A percentile compares a stretch with the other conserved stretches of the same genome.
phyloP scores from a whole-genome alignment of 768 basidiomycete genomes.

The Tulasnella sp. region DNA sequence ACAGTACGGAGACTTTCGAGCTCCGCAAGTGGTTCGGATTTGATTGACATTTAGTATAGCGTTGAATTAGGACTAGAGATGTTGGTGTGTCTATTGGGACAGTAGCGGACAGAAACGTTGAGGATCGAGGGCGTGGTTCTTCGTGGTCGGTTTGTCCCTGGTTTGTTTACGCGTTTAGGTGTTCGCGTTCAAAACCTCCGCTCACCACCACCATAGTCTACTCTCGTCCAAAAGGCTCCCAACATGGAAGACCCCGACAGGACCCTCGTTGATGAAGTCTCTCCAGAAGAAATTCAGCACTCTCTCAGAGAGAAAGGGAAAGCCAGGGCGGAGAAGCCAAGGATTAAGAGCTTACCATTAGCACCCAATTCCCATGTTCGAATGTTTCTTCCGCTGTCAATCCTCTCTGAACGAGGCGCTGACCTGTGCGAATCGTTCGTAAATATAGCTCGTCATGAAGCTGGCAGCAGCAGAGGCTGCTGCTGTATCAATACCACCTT shows the following conservation, averaged over 20 bases:
- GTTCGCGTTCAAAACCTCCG: neutral
- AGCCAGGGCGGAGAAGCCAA: neutral
- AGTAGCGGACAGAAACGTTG: neutral
- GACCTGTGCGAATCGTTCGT: neutral
- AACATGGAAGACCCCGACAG: neutral
- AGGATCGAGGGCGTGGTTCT: neutral
- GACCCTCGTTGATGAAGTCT: neutral
- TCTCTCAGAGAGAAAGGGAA: neutral
- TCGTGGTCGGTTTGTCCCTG: neutral
- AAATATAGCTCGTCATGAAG: neutral
- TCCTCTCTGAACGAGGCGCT: neutral
- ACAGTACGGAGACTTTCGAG: neutral
- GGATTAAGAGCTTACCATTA: neutral
- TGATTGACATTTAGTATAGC: neutral
- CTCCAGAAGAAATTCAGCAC: neutral
- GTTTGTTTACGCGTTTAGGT: neutral
- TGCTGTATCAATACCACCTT: neutral
- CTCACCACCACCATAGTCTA: neutral
- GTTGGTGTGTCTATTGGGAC: neutral
- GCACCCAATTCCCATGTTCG: neutral
- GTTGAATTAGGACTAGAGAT: neutral
- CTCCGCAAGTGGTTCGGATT: neutral
- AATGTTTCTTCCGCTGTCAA: neutral
- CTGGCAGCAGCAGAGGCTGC: neutral
- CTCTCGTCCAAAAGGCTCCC: neutral